phyloP scores from a whole-genome alignment of 768 basidiomycete species.

The Leccinum uliginosum region DNA sequence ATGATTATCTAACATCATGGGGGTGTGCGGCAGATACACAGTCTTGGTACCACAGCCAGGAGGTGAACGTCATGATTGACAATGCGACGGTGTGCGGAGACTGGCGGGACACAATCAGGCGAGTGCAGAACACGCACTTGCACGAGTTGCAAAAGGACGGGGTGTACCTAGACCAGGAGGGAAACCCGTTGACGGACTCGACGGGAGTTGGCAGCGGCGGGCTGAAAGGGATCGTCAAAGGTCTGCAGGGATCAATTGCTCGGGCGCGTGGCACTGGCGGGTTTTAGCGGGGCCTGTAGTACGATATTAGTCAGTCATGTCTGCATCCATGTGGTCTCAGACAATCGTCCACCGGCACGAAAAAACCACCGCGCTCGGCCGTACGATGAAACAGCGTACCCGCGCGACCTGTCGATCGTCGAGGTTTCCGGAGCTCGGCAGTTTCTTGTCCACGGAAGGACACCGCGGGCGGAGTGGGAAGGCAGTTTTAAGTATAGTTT shows the following conservation, averaged over 20 bases:
- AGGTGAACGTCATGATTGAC: conserved; percentile 64
- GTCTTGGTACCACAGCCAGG: conserved; percentile 70
- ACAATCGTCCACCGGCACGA: neutral
- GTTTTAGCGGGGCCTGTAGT: conserved; percentile 24
- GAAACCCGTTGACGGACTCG: conserved; percentile 36
- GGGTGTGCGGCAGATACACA: conserved; percentile 45
- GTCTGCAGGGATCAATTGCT: conserved; percentile 39
- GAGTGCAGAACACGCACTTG: conserved; percentile 53
- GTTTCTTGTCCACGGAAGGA: conserved; percentile 4
- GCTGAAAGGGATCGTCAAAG: conserved; percentile 37
- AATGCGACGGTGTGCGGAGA: conserved; percentile 46
- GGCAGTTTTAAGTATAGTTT: conserved; percentile 31
- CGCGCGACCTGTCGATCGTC: neutral
- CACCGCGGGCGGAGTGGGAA: conserved; percentile 30
- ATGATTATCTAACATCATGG: conserved; percentile 1
- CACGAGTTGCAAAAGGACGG: conserved; percentile 48
- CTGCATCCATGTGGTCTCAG: conserved; percentile 4
- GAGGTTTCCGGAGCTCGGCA: neutral
- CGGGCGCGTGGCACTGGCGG: conserved; percentile 41
- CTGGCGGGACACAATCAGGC: conserved; percentile 50
- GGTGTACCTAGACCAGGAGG: conserved; percentile 50
- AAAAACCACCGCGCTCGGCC: neutral
- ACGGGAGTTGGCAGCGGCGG: conserved; percentile 39
- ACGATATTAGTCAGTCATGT: conserved; percentile 12
- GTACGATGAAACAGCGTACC: neutral